Percentiles rank a stretch among this genome's conserved stretches.
phyloP scores from a whole-genome alignment of 1,139 yeast species.

The Yamadazyma siamensis region DNA sequence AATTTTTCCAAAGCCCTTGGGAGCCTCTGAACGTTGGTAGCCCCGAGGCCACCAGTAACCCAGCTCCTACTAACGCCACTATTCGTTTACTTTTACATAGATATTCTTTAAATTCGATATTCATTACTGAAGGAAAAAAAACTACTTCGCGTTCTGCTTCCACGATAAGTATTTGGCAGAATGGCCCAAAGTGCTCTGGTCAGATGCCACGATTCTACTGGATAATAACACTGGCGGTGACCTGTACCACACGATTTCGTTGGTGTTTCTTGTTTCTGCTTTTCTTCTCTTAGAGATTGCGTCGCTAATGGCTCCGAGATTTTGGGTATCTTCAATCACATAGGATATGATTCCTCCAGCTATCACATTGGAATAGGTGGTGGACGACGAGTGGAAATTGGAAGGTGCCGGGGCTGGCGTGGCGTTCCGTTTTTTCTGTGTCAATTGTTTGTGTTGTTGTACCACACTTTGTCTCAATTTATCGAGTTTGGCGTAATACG shows the following conservation, averaged over 20 bases:
- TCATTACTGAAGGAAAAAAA: not conserved
- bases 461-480: conserved; percentile 14
- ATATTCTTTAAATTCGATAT: conserved; percentile 55
- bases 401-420: conserved; percentile 17
- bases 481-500: conserved; percentile 16
- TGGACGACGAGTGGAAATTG: conserved; percentile 29
- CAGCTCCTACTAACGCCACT: conserved; percentile 81
- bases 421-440: conserved; percentile 18
- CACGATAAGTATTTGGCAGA: conserved; percentile 70
- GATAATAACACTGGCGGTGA: conserved; percentile 68
- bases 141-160: conserved; percentile 29
- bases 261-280: conserved; percentile 16
- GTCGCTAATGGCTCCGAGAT: conserved; percentile 17
- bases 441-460: conserved; percentile 20
- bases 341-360: conserved; percentile 44
- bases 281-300: conserved; percentile 23
- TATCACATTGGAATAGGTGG: conserved; percentile 34
- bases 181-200: conserved; percentile 51
- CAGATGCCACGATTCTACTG: conserved; percentile 39
- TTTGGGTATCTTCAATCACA: conserved; percentile 22
- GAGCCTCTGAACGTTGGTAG: conserved; percentile 70
- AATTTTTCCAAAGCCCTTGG: conserved; percentile 75
- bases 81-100: conserved; percentile 51
- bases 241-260: conserved; percentile 72
- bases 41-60: conserved; percentile 76